These are phyloP conservation scores for Urtica urens DNA, from an alignment of 306 rosid genomes.

Conservation along the genomic window DNA sequence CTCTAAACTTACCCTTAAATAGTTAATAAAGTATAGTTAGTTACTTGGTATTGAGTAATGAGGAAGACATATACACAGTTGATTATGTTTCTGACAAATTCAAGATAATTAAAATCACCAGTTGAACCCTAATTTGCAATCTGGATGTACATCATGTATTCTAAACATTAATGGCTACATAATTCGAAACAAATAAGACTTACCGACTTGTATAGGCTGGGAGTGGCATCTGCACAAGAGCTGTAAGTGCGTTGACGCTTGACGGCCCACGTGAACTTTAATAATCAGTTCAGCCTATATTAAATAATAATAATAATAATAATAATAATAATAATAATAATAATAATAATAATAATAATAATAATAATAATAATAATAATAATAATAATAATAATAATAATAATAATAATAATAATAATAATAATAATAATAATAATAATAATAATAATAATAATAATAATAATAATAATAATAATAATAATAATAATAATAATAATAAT, in stretches of 20 bases:
- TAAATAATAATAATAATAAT: background rate
- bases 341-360: no score
- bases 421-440: no score
- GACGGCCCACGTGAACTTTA: conserved; percentile 72
- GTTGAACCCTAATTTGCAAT: background rate
- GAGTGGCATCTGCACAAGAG: conserved; percentile 70
- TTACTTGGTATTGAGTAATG: no score
- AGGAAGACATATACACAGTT: background rate
- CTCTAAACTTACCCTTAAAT: conserved; percentile 65
- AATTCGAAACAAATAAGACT: conserved; percentile 17
- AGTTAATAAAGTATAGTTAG: conserved; percentile 5
- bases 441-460: no score
- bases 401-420: no score
- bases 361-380: no score
- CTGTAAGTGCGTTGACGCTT: conserved; percentile 49
- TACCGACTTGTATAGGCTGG: conserved; percentile 76
- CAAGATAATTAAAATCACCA: background rate
- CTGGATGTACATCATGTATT: background rate
- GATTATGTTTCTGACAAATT: no score
- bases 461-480: no score
- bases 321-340: no score
- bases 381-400: no score
- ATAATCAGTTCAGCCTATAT: conserved; percentile 72
- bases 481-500: no score
- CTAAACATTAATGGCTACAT: background rate